Evolutionary conservation across 768 basidiomycete species (phyloP).

Genomic region (Rhodotorula taiwanensis): DNA sequence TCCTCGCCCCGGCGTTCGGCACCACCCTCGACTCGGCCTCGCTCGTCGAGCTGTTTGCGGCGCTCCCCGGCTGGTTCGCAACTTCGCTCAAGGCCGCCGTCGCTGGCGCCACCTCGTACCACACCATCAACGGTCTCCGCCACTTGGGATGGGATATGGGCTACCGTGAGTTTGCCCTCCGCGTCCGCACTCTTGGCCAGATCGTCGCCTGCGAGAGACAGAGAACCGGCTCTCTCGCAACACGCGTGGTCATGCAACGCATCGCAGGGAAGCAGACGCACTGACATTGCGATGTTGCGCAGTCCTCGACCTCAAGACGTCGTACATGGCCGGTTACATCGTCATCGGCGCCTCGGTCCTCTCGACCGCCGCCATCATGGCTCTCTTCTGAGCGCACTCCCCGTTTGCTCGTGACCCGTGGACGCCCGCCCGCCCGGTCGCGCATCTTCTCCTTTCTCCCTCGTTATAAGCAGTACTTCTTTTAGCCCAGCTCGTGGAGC

Average conservation of each 20-base stretch:
- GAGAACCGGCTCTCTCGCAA: too few species aligned
- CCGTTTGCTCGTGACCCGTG: not conserved
- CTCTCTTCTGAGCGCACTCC: constrained; percentile 2
- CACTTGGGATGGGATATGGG: constrained; percentile 85
- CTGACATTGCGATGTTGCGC: not conserved
- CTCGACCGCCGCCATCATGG: constrained; percentile 54
- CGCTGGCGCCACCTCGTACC: constrained; percentile 83
- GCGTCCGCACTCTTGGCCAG: not conserved
- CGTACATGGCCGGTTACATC: constrained; percentile 72
- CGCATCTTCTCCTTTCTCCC: not conserved
- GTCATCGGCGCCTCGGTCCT: constrained; percentile 73
- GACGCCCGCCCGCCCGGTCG: not conserved
- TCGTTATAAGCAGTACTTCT: not conserved
- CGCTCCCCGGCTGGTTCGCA: constrained; percentile 70
- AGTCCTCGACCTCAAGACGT: constrained; percentile 76
- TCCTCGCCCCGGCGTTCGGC: constrained; percentile 62
- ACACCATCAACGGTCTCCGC: constrained; percentile 79
- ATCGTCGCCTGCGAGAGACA: too few species aligned
- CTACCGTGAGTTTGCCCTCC: constrained; percentile 57
- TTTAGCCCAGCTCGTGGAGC: too few species aligned
- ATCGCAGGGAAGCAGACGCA: not conserved
- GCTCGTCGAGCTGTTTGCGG: constrained; percentile 63
- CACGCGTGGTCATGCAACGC: too few species aligned
- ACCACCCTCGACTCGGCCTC: constrained; percentile 67
- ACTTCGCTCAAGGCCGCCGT: constrained; percentile 67